Evolutionary conservation across 225 moss, liverwort and hornwort species (phyloP).

Genomic region (Marchantia paleacea): DNA sequence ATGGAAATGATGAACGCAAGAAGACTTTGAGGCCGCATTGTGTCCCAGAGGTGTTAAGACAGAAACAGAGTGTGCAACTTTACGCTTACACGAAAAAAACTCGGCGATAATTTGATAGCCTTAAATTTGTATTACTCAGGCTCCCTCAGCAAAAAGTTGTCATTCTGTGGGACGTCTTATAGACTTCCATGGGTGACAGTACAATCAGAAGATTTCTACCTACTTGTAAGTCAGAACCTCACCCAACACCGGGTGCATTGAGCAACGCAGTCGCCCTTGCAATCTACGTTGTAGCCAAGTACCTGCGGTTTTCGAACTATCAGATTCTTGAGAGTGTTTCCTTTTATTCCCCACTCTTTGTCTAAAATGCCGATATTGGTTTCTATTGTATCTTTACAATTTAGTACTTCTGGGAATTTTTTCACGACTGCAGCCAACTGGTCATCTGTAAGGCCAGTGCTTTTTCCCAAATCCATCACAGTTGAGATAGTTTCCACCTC

Average conservation of each 20-base stretch:
- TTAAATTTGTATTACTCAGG: too few relatives aligned
- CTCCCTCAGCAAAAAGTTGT: too few relatives aligned
- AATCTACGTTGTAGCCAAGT: conserved; percentile 77
- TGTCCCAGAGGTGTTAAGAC: too few relatives aligned
- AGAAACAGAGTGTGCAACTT: too few relatives aligned
- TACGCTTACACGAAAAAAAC: too few relatives aligned
- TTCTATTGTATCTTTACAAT: conserved; percentile 53
- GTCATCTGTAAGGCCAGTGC: conserved; percentile 42
- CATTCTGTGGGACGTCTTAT: too few relatives aligned
- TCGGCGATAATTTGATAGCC: too few relatives aligned
- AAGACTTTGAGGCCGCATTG: too few relatives aligned
- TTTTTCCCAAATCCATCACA: conserved; percentile 50
- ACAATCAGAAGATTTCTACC: not conserved
- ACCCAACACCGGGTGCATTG: conserved; percentile 90
- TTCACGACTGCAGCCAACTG: conserved; percentile 58
- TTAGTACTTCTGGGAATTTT: conserved; percentile 83
- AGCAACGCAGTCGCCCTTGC: conserved; percentile 79
- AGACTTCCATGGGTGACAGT: too few relatives aligned
- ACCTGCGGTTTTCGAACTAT: conserved; percentile 74
- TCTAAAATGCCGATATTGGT: conserved; percentile 66
- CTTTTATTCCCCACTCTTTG: conserved; percentile 75
- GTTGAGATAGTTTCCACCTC: conserved; percentile 42
- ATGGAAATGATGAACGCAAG: too few relatives aligned
- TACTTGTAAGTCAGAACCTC: conserved; percentile 45
- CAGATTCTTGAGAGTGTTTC: conserved; percentile 61